Evolutionary conservation across 345 rosid genomes (phyloP), one percentile per base, ranked within the genome.

Genomic region (Populus euphratica): DNA sequence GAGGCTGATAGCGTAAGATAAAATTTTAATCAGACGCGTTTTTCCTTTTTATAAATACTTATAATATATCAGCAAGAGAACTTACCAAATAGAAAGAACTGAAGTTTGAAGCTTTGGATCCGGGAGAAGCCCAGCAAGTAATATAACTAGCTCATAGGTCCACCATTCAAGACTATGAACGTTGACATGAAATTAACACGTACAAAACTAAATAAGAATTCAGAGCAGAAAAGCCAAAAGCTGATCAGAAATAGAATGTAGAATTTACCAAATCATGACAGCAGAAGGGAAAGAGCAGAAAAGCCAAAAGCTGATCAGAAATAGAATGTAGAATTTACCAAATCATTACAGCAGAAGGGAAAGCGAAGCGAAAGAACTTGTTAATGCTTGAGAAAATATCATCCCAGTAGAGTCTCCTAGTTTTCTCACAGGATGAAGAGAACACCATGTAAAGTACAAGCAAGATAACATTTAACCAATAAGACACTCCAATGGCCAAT

Each of bases 341-440:
- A 33, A 79, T 39, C 94, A 91, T 91, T 44, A 88, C 49, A 27
- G 85, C 86, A 71, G 94, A 81, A 18, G 94, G 90, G 49, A 89
- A 4, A n/a, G 81, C 81, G 41, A 73, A 73, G 50, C 76, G 67
- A 47, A 74, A 73, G 65, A 78, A 67, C 49, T 68, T 69, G 5
- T 62, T 36, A 25, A 69, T 61, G 33, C 77, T 68, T 0, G 61
- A 72, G 69, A 73, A 73, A 16, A 73, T 13, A 36, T 68, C 73
- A 17, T 50, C 59, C 47, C 39, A 73, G 36, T 29, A 62, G 27
- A 62, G 66, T 13, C n/a, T 7, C 2, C 77, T 66, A 5, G 81
- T 79, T 35, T 68, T 73, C n/a, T 50, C 73, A 79, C 81, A 79
- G 1, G 64, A 31, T 68, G 82, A 27, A 75, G 94, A 82, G 52